A percentile compares a stretch with the other conserved stretches of the same genome.
These are phyloP conservation scores for Coemansia sp. DNA, from an alignment of 192 early-diverging fungal species.

Conservation along the genomic window DNA sequence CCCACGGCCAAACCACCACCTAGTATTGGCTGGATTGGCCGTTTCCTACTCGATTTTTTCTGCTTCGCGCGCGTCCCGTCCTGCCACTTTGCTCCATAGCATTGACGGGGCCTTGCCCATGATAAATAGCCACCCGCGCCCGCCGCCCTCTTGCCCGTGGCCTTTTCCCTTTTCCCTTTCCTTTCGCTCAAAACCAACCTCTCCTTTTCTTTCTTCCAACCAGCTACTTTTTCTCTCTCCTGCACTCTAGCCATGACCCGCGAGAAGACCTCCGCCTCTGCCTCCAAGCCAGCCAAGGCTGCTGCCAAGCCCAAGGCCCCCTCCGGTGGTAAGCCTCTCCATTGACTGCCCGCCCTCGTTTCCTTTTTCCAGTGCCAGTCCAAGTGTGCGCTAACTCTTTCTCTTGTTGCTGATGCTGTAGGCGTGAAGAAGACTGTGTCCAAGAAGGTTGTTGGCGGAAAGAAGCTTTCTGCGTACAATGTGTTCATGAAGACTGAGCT, in stretches of 20 bases:
- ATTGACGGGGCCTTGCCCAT: neutral
- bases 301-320: constrained; percentile 11
- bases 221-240: constrained; percentile 2
- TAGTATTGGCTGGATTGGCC: constrained; percentile 18
- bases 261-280: constrained; percentile 20
- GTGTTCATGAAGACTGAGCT: constrained; percentile 71
- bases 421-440: neutral
- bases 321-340: neutral
- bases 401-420: neutral
- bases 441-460: constrained; percentile 14
- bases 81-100: constrained; percentile 8
- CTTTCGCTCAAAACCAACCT: constrained; percentile 3
- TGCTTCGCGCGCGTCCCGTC: constrained; percentile 1
- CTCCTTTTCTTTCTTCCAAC: constrained; percentile 1
- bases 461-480: constrained; percentile 66
- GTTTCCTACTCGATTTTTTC: constrained; percentile 20
- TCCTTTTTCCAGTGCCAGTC: neutral
- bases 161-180: neutral
- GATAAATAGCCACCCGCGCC: constrained; percentile 22
- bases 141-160: constrained; percentile 11
- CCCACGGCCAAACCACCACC: constrained; percentile 2
- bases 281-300: constrained; percentile 16
- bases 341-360: neutral
- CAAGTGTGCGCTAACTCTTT: neutral
- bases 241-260: constrained; percentile 17